Conservation (phyloP, 306 rosid species). For the Pyrus communis region DNA sequence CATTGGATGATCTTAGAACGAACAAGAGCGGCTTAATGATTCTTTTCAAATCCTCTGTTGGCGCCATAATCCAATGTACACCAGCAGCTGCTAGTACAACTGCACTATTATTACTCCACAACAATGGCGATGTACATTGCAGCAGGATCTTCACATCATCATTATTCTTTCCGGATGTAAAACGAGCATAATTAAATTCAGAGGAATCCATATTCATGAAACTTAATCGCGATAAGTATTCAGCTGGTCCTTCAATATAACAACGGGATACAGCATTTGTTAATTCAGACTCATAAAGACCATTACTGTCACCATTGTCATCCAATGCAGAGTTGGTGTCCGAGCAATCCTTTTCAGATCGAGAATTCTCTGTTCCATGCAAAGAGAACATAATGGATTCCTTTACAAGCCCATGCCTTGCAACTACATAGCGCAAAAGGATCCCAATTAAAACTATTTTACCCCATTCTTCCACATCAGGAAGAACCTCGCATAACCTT, state of each 20-base stretch:
- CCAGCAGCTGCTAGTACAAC: conserved; percentile 93
- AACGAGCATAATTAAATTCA: conserved; percentile 42
- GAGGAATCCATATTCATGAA: conserved; percentile 36
- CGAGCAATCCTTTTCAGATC: conserved; percentile 31
- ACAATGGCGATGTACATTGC: conserved; percentile 81
- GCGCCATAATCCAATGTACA: conserved; percentile 93
- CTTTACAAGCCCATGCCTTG: conserved; percentile 73
- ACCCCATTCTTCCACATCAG: conserved; percentile 98
- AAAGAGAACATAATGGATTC: conserved; percentile 72
- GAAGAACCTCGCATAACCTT: conserved; percentile 81
- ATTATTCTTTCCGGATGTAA: conserved; percentile 45
- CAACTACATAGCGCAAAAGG: conserved; percentile 76
- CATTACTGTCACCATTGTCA: conserved; percentile 31
- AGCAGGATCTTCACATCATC: conserved; percentile 78
- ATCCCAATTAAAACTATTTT: conserved; percentile 80
- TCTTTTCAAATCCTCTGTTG: conserved; percentile 48
- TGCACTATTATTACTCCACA: conserved; percentile 96
- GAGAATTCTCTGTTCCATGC: conserved; percentile 23
- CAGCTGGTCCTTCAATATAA: conserved; percentile 90
- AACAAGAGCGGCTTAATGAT: conserved; percentile 88
- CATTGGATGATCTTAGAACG: conserved; percentile 68
- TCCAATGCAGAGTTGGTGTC: conserved; percentile 21
- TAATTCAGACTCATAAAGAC: conserved; percentile 36
- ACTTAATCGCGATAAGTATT: conserved; percentile 76
- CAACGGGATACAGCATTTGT: conserved; percentile 54